Evolutionary conservation across 768 basidiomycete species (phyloP).

Genomic region (Lanmaoa pseudosensibilis): DNA sequence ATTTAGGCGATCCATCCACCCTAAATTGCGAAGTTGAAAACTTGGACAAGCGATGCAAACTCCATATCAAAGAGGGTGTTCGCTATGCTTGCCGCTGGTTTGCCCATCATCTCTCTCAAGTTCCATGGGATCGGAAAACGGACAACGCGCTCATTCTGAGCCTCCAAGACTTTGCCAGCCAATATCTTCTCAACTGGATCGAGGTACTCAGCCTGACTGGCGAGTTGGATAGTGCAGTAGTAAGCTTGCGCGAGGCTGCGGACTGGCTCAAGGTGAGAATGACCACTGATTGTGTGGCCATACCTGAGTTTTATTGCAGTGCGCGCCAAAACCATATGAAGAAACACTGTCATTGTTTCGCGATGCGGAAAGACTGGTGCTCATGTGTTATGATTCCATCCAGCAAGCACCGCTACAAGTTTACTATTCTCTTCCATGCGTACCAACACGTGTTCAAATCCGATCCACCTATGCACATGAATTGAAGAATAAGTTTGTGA

Average conservation of each 20-base stretch:
- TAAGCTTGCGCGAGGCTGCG: conserved; percentile 10
- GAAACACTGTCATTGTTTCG: conserved; percentile 11
- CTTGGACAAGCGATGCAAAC: conserved; percentile 12
- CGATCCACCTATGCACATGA: conserved; percentile 12
- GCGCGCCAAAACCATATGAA: conserved; percentile 3
- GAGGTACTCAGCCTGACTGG: conserved; percentile 22
- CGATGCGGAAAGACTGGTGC: conserved; percentile 20
- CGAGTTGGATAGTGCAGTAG: conserved; percentile 14
- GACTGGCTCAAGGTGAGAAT: conserved; percentile 17
- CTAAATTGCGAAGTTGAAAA: conserved; percentile 16
- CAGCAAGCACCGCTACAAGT: conserved; percentile 19
- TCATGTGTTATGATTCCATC: conserved; percentile 22
- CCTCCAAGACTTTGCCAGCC: conserved; percentile 11
- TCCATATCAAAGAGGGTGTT: conserved; percentile 14
- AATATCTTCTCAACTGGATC: conserved; percentile 18
- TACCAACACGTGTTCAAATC: conserved; percentile 7
- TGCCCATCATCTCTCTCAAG: conserved; percentile 13
- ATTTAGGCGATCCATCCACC: conserved; percentile 9
- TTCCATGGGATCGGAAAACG: conserved; percentile 4
- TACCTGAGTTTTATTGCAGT: conserved; percentile 6
- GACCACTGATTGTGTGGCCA: not conserved
- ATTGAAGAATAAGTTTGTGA: conserved; percentile 11
- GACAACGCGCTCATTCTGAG: conserved; percentile 6
- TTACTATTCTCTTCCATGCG: conserved; percentile 14
- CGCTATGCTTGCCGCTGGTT: conserved; percentile 25